A percentile compares a stretch with the other conserved stretches of the same genome.
phyloP scores from a whole-genome alignment of 2,329 filamentous ascomycete genomes.

The Alternaria novae-zelandiae region DNA sequence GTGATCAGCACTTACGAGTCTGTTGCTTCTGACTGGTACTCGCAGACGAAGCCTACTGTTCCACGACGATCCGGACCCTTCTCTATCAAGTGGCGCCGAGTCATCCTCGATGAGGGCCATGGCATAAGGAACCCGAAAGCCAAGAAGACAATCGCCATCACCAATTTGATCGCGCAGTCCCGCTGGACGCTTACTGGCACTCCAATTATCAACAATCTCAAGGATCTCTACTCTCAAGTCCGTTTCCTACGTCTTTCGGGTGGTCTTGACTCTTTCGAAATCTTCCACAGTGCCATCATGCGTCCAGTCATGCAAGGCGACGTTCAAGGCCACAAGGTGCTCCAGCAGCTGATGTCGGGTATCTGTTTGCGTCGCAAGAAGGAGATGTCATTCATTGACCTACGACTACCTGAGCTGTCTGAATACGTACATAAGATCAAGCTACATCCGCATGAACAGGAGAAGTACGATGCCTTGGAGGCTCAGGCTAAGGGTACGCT shows the following conservation, averaged over 20 bases:
- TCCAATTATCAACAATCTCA: slow-evolving; percentile 82
- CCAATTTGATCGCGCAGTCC: slow-evolving; percentile 70
- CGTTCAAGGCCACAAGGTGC: slow-evolving; percentile 64
- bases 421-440: slow-evolving; percentile 79
- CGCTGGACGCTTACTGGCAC: slow-evolving; percentile 70
- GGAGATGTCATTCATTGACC: slow-evolving; percentile 85
- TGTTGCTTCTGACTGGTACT: slow-evolving; percentile 69
- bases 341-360: slow-evolving; percentile 80
- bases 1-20: slow-evolving; percentile 87
- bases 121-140: slow-evolving; percentile 78
- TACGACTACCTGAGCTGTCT: slow-evolving; percentile 76
- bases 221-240: slow-evolving; percentile 80
- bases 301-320: slow-evolving; percentile 69
- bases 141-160: slow-evolving; percentile 73
- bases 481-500: slow-evolving; percentile 77
- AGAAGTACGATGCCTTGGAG: slow-evolving; percentile 75
- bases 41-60: slow-evolving; percentile 47
- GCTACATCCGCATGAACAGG: slow-evolving; percentile 74
- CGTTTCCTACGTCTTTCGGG: slow-evolving; percentile 79
- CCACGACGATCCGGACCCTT: slow-evolving; percentile 55
- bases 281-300: slow-evolving; percentile 76
- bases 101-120: slow-evolving; percentile 61
- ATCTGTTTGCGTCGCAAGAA: slow-evolving; percentile 84
- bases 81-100: slow-evolving; percentile 74
- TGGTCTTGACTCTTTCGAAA: slow-evolving; percentile 72